Conservation (phyloP, 1,284 basidiomycete genomes). For the Erythrobasidium hasegawianum region DNA sequence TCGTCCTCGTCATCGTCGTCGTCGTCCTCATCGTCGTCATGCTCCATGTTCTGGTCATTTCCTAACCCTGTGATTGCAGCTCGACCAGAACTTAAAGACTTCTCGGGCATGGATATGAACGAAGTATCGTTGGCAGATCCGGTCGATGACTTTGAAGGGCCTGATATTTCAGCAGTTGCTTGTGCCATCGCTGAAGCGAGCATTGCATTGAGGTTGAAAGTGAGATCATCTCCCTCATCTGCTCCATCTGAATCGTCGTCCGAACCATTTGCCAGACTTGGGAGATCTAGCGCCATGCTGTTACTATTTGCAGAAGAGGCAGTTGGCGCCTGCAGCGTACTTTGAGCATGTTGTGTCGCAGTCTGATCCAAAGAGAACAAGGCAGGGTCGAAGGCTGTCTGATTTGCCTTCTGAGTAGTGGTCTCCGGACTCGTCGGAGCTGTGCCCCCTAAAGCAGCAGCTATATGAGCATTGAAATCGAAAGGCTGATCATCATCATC, state of each 20-base stretch:
- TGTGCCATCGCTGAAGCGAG: conserved; percentile 30
- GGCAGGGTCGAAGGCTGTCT: no score
- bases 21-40: conserved; percentile 13
- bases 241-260: neutral
- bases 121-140: no score
- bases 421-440: neutral
- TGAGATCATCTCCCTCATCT: neutral
- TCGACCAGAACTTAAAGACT: no score
- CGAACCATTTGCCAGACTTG: no score
- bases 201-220: conserved; percentile 32
- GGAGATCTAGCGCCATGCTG: no score
- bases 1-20: conserved; percentile 28
- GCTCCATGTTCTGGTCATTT: neutral
- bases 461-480: conserved; percentile 3
- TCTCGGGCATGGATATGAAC: no score
- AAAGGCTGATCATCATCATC: conserved; percentile 1
- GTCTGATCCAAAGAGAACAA: no score
- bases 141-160: no score
- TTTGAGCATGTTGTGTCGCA: no score
- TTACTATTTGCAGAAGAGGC: no score
- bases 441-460: neutral
- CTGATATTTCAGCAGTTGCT: neutral
- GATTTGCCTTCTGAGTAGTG: neutral
- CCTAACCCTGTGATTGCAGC: neutral
- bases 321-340: no score